Evolutionary conservation across 2,329 filamentous ascomycete genomes (phyloP).

Genomic region (Cladobotryum mycophilum): DNA sequence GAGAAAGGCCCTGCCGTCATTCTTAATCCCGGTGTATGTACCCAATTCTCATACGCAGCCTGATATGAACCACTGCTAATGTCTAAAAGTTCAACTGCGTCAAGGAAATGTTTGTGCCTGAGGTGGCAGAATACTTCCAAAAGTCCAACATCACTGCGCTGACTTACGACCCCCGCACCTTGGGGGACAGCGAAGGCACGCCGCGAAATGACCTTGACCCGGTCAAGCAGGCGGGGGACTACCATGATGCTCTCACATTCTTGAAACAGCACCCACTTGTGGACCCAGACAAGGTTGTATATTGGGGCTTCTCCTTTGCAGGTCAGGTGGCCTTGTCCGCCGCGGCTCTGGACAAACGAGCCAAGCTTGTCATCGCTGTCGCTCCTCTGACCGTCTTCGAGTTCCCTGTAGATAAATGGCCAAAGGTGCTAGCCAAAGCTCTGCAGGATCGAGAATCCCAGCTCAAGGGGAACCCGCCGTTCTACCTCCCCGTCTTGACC

Average conservation of each 20-base stretch:
- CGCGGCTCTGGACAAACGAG: conserved; percentile 23
- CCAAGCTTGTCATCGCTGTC: conserved; percentile 19
- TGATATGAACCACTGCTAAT: neutral
- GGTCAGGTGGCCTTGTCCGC: conserved; percentile 21
- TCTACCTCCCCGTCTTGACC: conserved; percentile 30
- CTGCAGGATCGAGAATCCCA: conserved; percentile 34
- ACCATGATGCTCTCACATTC: conserved; percentile 31
- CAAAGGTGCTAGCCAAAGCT: conserved; percentile 22
- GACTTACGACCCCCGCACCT: conserved; percentile 29
- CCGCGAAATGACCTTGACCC: conserved; percentile 34
- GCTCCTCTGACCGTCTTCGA: conserved; percentile 14
- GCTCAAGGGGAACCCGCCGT: conserved; percentile 30
- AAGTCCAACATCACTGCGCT: conserved; percentile 28
- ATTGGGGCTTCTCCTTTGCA: conserved; percentile 27
- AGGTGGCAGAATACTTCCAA: conserved; percentile 28
- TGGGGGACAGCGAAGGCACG: conserved; percentile 31
- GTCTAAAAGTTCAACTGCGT: conserved; percentile 13
- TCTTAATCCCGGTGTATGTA: conserved; percentile 22
- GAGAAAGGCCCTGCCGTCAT: conserved; percentile 22
- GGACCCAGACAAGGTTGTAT: conserved; percentile 19
- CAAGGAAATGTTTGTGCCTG: conserved; percentile 28
- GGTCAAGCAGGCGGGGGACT: conserved; percentile 24
- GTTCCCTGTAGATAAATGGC: neutral
- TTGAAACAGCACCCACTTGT: conserved; percentile 38
- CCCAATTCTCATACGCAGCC: no score